A percentile compares a stretch with the other conserved stretches of the same genome.
Evolutionary conservation across 2,329 filamentous ascomycete genomes (phyloP).

Genomic region (Pseudogymnoascus sp.): DNA sequence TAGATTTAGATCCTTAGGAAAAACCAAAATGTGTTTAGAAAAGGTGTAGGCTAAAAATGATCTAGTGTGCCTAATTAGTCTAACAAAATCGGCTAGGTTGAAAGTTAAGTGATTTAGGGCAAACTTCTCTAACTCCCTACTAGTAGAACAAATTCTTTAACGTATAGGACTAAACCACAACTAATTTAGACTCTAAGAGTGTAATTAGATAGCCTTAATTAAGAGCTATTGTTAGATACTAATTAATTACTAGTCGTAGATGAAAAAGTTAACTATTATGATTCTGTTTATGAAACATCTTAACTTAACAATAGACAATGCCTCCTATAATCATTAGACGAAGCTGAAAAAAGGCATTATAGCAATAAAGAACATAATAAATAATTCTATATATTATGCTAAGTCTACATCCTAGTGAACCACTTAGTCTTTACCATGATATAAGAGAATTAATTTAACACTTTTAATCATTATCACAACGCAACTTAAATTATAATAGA

Average conservation of each 20-base stretch:
- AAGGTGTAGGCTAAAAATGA: constrained; percentile 7
- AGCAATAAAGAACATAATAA: background rate
- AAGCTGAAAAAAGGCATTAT: background rate
- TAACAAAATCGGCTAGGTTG: background rate
- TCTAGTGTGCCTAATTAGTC: constrained; percentile 1
- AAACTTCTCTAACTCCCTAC: background rate
- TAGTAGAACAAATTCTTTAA: background rate
- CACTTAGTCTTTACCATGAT: background rate
- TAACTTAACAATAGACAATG: background rate
- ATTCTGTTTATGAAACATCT: background rate
- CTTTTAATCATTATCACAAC: background rate
- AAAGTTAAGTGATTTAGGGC: background rate
- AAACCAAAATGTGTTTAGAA: constrained; percentile 2
- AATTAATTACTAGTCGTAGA: background rate
- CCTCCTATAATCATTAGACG: background rate
- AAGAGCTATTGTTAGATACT: constrained; percentile 1
- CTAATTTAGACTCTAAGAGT: background rate
- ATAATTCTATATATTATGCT: background rate
- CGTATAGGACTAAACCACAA: constrained; percentile 3
- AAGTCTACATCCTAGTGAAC: background rate
- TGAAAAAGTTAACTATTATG: background rate
- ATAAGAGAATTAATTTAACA: background rate
- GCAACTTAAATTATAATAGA: background rate
- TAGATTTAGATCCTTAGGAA: background rate
- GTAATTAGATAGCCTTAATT: background rate